These are phyloP conservation scores for Xylaria sp. DNA, from an alignment of 2,329 filamentous ascomycete species.

Conservation along the genomic window DNA sequence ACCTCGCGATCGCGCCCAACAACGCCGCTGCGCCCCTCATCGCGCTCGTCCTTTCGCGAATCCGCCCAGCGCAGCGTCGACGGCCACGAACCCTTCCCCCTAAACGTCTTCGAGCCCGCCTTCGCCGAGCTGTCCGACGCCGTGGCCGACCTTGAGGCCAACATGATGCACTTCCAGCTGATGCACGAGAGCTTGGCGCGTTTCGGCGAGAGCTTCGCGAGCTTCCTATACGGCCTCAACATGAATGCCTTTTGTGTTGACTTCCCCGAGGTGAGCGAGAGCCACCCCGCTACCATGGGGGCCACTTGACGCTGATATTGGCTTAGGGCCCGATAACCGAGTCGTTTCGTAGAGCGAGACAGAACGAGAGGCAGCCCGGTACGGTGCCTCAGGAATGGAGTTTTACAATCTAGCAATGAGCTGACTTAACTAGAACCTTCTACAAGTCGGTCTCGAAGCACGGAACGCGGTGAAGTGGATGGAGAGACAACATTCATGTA, in stretches of 20 bases:
- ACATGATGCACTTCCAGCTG: conserved; percentile 95
- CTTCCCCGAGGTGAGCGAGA: conserved; percentile 76
- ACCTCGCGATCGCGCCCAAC: conserved; percentile 72
- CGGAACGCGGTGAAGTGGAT: conserved; percentile 49
- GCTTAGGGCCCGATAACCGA: conserved; percentile 78
- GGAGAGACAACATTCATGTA: conserved; percentile 86
- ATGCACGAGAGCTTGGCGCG: conserved; percentile 94
- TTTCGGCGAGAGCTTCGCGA: conserved; percentile 95
- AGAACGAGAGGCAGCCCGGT: conserved; percentile 49
- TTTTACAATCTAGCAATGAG: not conserved
- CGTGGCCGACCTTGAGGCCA: conserved; percentile 94
- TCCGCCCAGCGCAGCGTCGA: conserved; percentile 65
- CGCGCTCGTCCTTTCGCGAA: conserved; percentile 85
- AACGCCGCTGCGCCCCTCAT: conserved; percentile 88
- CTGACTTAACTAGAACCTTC: conserved; percentile 13
- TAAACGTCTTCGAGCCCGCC: conserved; percentile 83
- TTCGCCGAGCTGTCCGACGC: conserved; percentile 94
- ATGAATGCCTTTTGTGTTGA: conserved; percentile 99
- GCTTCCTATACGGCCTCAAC: conserved; percentile 93
- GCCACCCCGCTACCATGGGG: not conserved
- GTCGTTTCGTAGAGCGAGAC: conserved; percentile 74
- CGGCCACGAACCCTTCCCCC: conserved; percentile 65
- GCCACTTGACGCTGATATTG: not conserved
- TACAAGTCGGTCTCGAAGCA: conserved; percentile 37
- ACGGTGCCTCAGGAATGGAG: conserved; percentile 3